Evolutionary conservation across 2,329 filamentous ascomycete genomes (phyloP).

Genomic region (Nemania abortiva): DNA sequence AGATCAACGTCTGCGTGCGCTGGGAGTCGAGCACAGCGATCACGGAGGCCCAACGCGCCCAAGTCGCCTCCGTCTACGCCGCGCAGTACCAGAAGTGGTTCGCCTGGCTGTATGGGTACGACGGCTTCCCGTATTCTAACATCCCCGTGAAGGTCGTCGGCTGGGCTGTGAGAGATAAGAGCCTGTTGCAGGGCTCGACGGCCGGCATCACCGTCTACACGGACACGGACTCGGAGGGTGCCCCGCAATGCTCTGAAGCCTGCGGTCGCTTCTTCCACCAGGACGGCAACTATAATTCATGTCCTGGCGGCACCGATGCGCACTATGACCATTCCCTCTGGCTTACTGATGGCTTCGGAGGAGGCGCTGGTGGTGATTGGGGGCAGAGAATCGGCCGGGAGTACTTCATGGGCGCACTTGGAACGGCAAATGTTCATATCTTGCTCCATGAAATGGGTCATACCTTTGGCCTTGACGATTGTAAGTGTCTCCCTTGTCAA

Average conservation of each 20-base stretch:
- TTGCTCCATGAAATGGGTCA: constrained; percentile 27
- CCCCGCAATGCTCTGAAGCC: constrained; percentile 18
- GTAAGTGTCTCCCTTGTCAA: background rate
- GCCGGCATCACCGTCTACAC: constrained; percentile 24
- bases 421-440: constrained; percentile 5
- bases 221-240: constrained; percentile 13
- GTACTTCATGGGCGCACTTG: constrained; percentile 21
- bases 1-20: constrained; percentile 30
- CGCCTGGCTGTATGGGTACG: constrained; percentile 22
- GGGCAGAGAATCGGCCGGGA: constrained; percentile 24
- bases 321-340: constrained; percentile 22
- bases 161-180: constrained; percentile 12
- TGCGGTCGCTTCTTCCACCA: constrained; percentile 31
- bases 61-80: constrained; percentile 24
- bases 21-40: constrained; percentile 22
- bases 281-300: constrained; percentile 21
- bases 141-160: constrained; percentile 24
- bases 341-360: constrained; percentile 20
- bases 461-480: constrained; percentile 26
- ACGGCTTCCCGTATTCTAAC: constrained; percentile 21
- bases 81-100: constrained; percentile 30
- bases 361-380: constrained; percentile 22
- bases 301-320: constrained; percentile 1
- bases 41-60: constrained; percentile 21
- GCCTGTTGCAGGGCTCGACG: constrained; percentile 24